These are phyloP conservation scores for Sclerotinia spermophila DNA, from an alignment of 2,329 filamentous ascomycete species.

Conservation along the genomic window DNA sequence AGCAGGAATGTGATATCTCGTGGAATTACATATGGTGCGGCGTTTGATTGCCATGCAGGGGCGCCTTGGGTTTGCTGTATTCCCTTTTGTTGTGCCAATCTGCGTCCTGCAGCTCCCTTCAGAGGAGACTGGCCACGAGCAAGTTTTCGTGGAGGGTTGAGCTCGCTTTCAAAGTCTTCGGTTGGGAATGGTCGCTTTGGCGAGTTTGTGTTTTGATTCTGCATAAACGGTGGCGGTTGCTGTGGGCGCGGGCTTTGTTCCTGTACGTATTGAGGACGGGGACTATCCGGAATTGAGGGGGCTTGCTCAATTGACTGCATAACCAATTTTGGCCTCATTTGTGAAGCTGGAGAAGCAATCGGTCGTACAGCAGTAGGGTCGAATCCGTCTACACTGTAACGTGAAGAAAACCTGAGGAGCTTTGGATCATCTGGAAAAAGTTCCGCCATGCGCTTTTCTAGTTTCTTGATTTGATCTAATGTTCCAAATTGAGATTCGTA, in stretches of 20 bases:
- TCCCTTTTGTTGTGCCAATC: conserved; percentile 66
- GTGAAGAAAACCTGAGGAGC: conserved; percentile 69
- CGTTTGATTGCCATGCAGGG: conserved; percentile 36
- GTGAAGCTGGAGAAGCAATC: conserved; percentile 75
- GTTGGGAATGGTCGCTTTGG: conserved; percentile 42
- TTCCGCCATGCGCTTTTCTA: conserved; percentile 89
- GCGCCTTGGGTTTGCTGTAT: conserved; percentile 52
- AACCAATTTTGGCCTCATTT: conserved; percentile 65
- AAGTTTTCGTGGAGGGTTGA: conserved; percentile 77
- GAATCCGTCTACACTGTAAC: conserved; percentile 71
- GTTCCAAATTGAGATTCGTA: conserved; percentile 96
- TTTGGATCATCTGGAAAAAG: conserved; percentile 87
- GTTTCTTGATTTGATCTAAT: conserved; percentile 80
- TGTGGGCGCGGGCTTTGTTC: conserved; percentile 35
- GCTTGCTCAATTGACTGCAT: conserved; percentile 53
- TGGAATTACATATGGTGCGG: conserved; percentile 60
- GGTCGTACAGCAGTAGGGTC: conserved; percentile 78
- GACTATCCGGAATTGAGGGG: conserved; percentile 41
- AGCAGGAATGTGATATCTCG: conserved; percentile 59
- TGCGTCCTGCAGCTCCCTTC: conserved; percentile 83
- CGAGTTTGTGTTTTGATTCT: conserved; percentile 34
- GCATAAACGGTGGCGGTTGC: conserved; percentile 33
- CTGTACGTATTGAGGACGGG: conserved; percentile 34
- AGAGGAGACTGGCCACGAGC: conserved; percentile 86
- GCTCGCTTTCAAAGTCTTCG: conserved; percentile 69